Evolutionary conservation across 1,139 yeast species (phyloP).

Genomic region (Blastobotrys petasosporus): DNA sequence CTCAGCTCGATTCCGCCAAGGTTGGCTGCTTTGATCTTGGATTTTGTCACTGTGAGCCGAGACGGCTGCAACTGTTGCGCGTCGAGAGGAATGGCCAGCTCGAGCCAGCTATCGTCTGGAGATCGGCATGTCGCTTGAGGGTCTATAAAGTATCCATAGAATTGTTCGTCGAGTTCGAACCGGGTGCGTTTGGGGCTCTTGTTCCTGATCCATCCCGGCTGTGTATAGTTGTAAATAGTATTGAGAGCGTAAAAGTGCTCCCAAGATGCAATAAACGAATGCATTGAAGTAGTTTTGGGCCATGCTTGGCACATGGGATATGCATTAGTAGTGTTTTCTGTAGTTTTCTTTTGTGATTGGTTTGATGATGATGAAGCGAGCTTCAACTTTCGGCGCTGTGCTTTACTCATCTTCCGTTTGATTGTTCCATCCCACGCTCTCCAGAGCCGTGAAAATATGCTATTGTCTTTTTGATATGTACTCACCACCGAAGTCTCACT

Average conservation of each 20-base stretch:
- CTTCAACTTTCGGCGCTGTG: no score
- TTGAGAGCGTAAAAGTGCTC: slow-evolving; percentile 31
- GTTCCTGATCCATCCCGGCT: slow-evolving; percentile 20
- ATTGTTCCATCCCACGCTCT: slow-evolving; percentile 4
- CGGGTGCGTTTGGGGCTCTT: slow-evolving; percentile 4
- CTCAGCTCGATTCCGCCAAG: slow-evolving; percentile 15
- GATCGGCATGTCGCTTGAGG: neutral
- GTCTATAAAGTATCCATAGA: slow-evolving; percentile 16
- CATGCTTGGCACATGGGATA: slow-evolving; percentile 14
- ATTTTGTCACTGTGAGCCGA: neutral
- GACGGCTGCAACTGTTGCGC: neutral
- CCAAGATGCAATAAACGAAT: slow-evolving; percentile 33
- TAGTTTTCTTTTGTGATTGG: slow-evolving; percentile 1
- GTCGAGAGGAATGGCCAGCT: neutral
- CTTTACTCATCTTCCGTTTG: slow-evolving; percentile 1
- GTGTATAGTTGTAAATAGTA: slow-evolving; percentile 23
- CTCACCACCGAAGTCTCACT: neutral
- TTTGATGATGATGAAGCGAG: neutral
- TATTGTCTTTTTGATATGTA: slow-evolving; percentile 2
- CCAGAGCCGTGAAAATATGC: slow-evolving; percentile 3
- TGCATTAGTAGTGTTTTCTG: slow-evolving; percentile 10
- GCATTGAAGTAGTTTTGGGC: slow-evolving; percentile 9
- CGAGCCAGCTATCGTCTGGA: neutral
- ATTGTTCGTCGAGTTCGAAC: slow-evolving; percentile 17
- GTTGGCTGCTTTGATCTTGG: slow-evolving; percentile 13